phyloP scores from a whole-genome alignment of 208 protist species.

The Naegleria lovaniensis region DNA sequence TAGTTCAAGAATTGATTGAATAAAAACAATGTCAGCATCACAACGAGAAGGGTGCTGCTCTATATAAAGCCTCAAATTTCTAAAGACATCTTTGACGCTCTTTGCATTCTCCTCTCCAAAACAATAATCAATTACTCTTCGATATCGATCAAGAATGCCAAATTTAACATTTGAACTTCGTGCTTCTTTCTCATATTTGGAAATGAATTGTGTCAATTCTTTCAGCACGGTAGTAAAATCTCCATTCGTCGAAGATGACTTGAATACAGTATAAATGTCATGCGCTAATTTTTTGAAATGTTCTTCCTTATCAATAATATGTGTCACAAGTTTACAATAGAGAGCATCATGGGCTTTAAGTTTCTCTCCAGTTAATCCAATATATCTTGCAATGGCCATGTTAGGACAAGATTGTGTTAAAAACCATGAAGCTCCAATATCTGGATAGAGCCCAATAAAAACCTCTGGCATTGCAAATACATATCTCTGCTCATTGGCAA shows the following conservation, averaged over 20 bases:
- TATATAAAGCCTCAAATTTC: neutral
- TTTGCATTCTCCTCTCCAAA: neutral
- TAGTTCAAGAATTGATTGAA: neutral
- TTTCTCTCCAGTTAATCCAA: conserved; percentile 6
- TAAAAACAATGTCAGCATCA: neutral
- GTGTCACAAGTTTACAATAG: neutral
- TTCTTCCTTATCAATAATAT: neutral
- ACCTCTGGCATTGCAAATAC: conserved; percentile 31
- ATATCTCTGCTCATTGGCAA: neutral
- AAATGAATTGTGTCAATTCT: neutral
- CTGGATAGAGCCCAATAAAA: conserved; percentile 17
- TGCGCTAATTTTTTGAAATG: neutral
- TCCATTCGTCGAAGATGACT: neutral
- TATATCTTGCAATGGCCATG: neutral
- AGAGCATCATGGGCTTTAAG: neutral
- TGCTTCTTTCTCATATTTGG: neutral
- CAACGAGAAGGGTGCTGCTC: neutral
- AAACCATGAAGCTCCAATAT: conserved; percentile 8
- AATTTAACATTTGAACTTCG: neutral
- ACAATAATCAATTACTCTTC: neutral
- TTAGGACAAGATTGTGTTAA: neutral
- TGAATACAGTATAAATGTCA: neutral
- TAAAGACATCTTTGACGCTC: neutral
- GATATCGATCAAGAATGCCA: neutral
- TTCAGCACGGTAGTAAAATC: neutral